Evolutionary conservation across 768 basidiomycete species (phyloP), one percentile per base, ranked within the genome.

Genomic region (Boletus rex-veris): DNA sequence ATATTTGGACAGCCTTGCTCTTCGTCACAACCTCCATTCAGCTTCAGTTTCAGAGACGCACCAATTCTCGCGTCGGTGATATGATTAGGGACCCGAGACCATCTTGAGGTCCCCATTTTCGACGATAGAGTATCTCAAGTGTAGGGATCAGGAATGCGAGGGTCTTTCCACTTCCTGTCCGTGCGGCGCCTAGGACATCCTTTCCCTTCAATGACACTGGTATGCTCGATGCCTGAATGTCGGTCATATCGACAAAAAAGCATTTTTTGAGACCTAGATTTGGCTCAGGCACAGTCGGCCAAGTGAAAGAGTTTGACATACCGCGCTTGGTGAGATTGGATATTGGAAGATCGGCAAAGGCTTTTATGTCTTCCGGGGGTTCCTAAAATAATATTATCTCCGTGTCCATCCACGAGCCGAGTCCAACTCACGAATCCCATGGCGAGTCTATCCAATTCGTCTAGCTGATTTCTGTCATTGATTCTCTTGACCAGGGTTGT

Each of bases 1-100:
- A 99, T 54, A 98, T 99, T 77, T 99, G 97, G 16, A 98, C 90
- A 2, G 96, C 96, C 92, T 94, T 55, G 47, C 31, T 28, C 38
- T 7, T 18, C 16, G 52, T 63, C 33, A 58, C 36, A 45, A 52
- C 43, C 24, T 40, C 26, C n/a, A 33, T 42, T 42, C 14, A 30
- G 26, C 48, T 41, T 7, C 50, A 43, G 40, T 24, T 15, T 28
- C 24, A 26, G 11, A 42, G 14, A 76, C 86, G 45, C 62, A 93
- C 92, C 59, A 98, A 73, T 71, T 98, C 96, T 42, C 95, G 79
- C 3, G 96, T 98, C 4, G 96, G 96, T 1, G 91, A 93, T 49
- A 99, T 90, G 57, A 98, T 84, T 45, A 99, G 71, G 2, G 94
- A 96, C 7, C 96, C 95, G 15, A 88, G 72, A 3, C 87, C 86